Conservation (phyloP, 2,329 filamentous ascomycete species). For the Pyrenophora graminea region DNA sequence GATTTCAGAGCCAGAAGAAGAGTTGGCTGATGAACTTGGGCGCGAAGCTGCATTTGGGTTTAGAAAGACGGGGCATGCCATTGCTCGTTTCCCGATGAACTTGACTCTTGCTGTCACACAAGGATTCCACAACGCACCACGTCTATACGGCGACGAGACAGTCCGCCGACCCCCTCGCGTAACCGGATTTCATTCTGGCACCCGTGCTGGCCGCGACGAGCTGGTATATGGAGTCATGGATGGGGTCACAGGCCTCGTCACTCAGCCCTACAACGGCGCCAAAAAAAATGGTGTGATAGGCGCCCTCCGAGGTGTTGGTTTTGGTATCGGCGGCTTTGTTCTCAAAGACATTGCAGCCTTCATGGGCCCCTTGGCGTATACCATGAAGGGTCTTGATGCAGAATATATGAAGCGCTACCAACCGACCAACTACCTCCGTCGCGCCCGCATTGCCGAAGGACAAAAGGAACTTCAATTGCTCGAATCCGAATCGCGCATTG, state of each 20-base stretch:
- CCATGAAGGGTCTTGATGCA: conserved; percentile 67
- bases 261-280: conserved; percentile 63
- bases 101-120: conserved; percentile 66
- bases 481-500: conserved; percentile 12
- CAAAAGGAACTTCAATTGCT: conserved; percentile 39
- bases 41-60: conserved; percentile 59
- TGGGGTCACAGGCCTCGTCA: conserved; percentile 65
- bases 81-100: conserved; percentile 64
- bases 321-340: conserved; percentile 66
- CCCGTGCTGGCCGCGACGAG: conserved; percentile 63
- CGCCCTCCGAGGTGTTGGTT: conserved; percentile 58
- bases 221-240: conserved; percentile 68
- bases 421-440: conserved; percentile 59
- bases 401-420: conserved; percentile 60
- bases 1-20: conserved; percentile 38
- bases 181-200: conserved; percentile 67
- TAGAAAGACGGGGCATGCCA: conserved; percentile 55
- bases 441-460: conserved; percentile 64
- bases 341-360: conserved; percentile 68
- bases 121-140: conserved; percentile 72
- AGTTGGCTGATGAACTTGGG: conserved; percentile 44
- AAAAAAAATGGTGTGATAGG: conserved; percentile 61
- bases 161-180: conserved; percentile 67
- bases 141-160: conserved; percentile 71
- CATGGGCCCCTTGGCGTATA: conserved; percentile 64